phyloP scores from a whole-genome alignment of 2,329 filamentous ascomycete genomes.

The Cercospora brassicicola region DNA sequence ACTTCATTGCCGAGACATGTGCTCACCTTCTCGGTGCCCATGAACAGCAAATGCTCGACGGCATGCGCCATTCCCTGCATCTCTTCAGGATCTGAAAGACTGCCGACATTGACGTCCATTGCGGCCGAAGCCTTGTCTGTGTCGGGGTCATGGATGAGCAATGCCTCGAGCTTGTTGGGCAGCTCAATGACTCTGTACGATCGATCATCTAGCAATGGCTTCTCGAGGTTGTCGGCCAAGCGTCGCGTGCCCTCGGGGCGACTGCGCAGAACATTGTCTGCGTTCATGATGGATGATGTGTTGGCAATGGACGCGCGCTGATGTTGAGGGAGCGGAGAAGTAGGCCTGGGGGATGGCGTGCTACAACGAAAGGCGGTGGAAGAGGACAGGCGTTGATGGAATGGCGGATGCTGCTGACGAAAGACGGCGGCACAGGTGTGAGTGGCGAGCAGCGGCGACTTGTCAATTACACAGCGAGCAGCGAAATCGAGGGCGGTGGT shows the following conservation, averaged over 20 bases:
- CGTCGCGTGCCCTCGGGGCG: conserved; percentile 37
- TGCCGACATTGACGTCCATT: conserved; percentile 93
- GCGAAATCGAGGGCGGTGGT: not conserved
- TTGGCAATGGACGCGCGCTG: not conserved
- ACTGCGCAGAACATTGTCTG: conserved; percentile 21
- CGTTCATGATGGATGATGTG: conserved; percentile 17
- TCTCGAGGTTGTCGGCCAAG: conserved; percentile 70
- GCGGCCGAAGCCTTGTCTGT: conserved; percentile 97
- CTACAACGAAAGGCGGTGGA: not conserved
- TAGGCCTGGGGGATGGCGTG: not conserved
- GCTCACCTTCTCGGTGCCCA: conserved; percentile 88
- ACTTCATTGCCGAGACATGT: conserved; percentile 3
- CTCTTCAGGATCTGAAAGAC: conserved; percentile 85
- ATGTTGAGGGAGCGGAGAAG: not conserved
- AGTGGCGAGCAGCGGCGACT: conserved; percentile 3
- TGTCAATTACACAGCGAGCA: not conserved
- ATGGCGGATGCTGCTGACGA: not conserved
- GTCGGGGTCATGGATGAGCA: conserved; percentile 89
- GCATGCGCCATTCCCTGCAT: conserved; percentile 96
- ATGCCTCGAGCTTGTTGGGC: conserved; percentile 81
- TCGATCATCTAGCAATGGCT: conserved; percentile 80
- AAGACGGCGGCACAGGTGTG: not conserved
- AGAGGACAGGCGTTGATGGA: not conserved
- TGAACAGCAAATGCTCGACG: conserved; percentile 94
- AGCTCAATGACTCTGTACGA: conserved; percentile 84